Evolutionary conservation across 129 eudicot species (phyloP), one percentile per base, ranked within the genome.

Genomic region (Helichrysum umbraculigerum): DNA sequence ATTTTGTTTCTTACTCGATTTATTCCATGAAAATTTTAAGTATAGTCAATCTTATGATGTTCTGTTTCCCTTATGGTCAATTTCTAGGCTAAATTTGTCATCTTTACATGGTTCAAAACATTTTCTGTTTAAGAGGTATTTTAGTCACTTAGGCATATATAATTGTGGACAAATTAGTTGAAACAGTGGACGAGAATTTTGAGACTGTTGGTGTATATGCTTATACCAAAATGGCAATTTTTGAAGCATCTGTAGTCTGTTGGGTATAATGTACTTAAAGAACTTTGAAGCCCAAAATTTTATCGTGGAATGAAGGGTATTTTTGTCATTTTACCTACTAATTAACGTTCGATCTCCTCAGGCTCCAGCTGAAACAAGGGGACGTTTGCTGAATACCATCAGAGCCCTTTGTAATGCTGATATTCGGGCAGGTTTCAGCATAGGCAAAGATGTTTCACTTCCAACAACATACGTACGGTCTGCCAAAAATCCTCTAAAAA

Each of bases 291-390:
- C n/a, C n/a, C n/a, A n/a, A n/a, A n/a, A n/a, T n/a, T n/a, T n/a
- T 58, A 58, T 64, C 69, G 17, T 66, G 3, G 3, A 67, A 57
- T 14, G 4, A 72, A 60, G 12, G 63, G 37, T 29, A 79, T 66
- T 54, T n/a, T 2, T 29, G 37, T 80, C 69, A 54, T 33, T 56
- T 41, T 3, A 41, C 35, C 6, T 15, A 32, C 71, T 5, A 0
- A 30, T 14, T 50, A 35, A 72, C 52, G 19, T 12, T 32, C 3
- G 70, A 56, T 33, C 20, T 85, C n/a, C 58, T 61, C 87, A 88
- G 90, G 90, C 93, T 51, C 88, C 90, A n/a, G 78, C 85, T 3
- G 90, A 88, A 83, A 88, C 93, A 54, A 79, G 87, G 72, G 85
- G 83, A 75, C 60, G 28, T 15, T 78, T 88, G 66, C 78, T 79